These are phyloP conservation scores for Syzygium grande DNA, from an alignment of 345 rosid genomes.

Conservation along the genomic window DNA sequence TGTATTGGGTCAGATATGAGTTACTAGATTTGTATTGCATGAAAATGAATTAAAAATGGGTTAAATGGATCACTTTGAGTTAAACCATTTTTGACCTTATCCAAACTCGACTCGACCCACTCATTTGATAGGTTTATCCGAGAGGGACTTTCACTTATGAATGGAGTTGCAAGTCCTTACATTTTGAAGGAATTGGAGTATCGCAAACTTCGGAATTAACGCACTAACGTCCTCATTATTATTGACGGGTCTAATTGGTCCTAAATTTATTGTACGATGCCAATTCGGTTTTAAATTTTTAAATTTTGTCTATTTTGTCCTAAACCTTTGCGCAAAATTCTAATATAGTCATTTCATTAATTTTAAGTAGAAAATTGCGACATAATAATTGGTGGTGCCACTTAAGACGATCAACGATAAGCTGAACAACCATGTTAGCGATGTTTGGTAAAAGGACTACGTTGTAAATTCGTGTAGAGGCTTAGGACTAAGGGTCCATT, in stretches of 20 bases:
- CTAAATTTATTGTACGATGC: neutral
- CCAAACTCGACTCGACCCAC: too few species aligned
- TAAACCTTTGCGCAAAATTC: neutral
- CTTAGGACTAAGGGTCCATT: neutral
- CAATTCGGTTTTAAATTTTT: neutral
- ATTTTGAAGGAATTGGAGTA: too few species aligned
- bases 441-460: neutral
- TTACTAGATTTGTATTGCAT: too few species aligned
- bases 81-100: too few species aligned
- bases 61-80: too few species aligned
- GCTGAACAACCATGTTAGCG: fast-evolving
- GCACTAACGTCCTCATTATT: neutral
- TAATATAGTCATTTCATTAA: neutral
- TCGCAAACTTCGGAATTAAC: neutral
- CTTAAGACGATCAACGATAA: neutral
- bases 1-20: too few species aligned
- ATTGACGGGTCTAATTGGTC: neutral
- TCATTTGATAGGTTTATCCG: too few species aligned
- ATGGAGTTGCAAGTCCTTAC: neutral
- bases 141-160: neutral
- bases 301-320: neutral
- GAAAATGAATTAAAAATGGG: too few species aligned
- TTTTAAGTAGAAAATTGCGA: neutral
- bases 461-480: neutral
- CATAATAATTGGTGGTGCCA: fast-evolving